Percentiles rank a stretch among this genome's conserved stretches.
Evolutionary conservation across 2,329 filamentous ascomycete species (phyloP).

Genomic region (Penicillium hesseltinei): DNA sequence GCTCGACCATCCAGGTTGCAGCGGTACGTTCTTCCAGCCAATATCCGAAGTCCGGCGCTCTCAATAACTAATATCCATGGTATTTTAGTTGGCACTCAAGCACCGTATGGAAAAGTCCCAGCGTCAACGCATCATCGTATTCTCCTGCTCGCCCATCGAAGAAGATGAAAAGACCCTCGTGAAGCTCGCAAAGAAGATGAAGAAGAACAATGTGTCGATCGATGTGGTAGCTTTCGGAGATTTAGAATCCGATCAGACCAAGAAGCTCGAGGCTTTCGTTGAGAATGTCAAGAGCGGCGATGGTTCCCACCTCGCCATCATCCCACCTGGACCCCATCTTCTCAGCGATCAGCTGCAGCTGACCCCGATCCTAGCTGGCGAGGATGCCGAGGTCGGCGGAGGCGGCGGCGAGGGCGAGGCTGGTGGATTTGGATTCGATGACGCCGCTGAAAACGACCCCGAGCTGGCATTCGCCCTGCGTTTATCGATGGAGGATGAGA

Average conservation of each 20-base stretch:
- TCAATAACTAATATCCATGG: conserved; percentile 11
- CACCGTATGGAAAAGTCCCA: conserved; percentile 98
- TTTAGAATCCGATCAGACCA: conserved; percentile 79
- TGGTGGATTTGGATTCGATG: conserved; percentile 69
- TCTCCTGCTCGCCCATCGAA: conserved; percentile 87
- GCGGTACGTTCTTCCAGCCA: conserved; percentile 61
- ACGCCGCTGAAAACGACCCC: conserved; percentile 79
- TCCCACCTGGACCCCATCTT: conserved; percentile 86
- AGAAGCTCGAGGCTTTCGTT: conserved; percentile 91
- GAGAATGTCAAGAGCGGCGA: conserved; percentile 88
- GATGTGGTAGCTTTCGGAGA: conserved; percentile 96
- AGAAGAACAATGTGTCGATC: conserved; percentile 92
- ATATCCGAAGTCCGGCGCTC: not conserved
- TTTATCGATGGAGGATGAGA: conserved; percentile 98
- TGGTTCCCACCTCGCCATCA: conserved; percentile 84
- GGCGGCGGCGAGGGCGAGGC: conserved; percentile 52
- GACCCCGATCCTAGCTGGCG: conserved; percentile 84
- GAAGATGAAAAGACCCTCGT: conserved; percentile 87
- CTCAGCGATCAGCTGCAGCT: conserved; percentile 89
- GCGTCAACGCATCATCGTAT: conserved; percentile 93
- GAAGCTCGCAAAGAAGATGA: conserved; percentile 95
- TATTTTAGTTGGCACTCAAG: conserved; percentile 82
- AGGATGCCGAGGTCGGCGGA: conserved; percentile 60
- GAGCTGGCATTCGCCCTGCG: conserved; percentile 90
- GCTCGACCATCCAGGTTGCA: conserved; percentile 92